Conservation (phyloP, 2,329 filamentous ascomycete species). For the Alternaria sp. region DNA sequence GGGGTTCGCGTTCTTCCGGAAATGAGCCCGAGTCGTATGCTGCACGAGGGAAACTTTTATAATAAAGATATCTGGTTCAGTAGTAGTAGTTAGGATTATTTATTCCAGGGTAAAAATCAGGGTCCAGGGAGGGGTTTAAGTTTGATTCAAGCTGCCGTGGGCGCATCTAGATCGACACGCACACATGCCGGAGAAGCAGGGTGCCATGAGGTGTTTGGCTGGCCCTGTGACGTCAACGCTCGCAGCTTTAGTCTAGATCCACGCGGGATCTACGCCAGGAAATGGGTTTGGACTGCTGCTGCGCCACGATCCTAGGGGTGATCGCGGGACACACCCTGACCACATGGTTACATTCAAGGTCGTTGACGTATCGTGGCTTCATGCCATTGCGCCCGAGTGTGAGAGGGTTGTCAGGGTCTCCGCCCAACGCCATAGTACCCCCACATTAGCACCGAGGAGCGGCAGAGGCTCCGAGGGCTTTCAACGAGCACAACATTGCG, state of each 20-base stretch:
- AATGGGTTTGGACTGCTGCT: background rate
- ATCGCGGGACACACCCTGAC: background rate
- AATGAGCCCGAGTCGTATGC: background rate
- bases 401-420: background rate
- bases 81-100: background rate
- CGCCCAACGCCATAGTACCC: background rate
- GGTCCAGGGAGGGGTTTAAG: conserved; percentile 8
- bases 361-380: background rate
- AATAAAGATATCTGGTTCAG: background rate
- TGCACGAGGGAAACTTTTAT: background rate
- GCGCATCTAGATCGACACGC: conserved; percentile 2
- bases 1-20: conserved; percentile 7
- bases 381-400: background rate
- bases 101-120: conserved; percentile 3
- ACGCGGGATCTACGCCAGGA: conserved; percentile 9
- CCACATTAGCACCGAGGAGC: background rate
- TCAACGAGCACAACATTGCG: too few relatives aligned
- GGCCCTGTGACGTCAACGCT: conserved; percentile 13
- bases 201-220: conserved; percentile 1
- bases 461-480: too few relatives aligned
- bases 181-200: conserved; percentile 4
- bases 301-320: conserved; percentile 4
- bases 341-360: background rate
- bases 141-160: conserved; percentile 16
- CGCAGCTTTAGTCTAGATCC: background rate